phyloP scores from a whole-genome alignment of 306 rosid species.

The Canavalia ensiformis region DNA sequence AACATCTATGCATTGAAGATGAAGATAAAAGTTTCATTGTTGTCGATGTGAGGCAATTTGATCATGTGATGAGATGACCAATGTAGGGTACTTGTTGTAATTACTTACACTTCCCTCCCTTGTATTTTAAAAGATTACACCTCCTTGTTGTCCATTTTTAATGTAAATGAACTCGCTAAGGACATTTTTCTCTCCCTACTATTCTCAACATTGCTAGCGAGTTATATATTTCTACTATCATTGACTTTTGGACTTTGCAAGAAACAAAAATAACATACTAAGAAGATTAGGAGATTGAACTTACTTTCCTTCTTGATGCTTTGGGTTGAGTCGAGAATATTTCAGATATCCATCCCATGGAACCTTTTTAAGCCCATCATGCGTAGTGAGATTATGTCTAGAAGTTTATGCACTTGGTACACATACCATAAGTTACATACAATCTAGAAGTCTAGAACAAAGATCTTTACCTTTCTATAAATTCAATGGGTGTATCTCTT shows the following conservation, averaged over 20 bases:
- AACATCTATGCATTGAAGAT: too few species aligned
- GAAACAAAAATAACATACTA: slow-evolving; percentile 12
- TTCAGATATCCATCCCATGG: slow-evolving; percentile 96
- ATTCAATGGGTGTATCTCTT: slow-evolving; percentile 84
- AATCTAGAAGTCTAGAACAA: neutral
- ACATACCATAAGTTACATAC: neutral
- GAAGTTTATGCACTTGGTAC: neutral
- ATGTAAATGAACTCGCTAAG: neutral
- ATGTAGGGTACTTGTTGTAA: too few species aligned
- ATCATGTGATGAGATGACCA: too few species aligned
- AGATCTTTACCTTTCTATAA: slow-evolving; percentile 78
- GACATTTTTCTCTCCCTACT: neutral
- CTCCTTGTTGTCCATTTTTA: neutral
- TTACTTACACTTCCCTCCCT: neutral
- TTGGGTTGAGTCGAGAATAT: slow-evolving; percentile 86
- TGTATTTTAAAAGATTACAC: neutral
- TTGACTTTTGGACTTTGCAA: neutral
- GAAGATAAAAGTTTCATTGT: too few species aligned
- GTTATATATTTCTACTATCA: neutral
- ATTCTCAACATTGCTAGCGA: neutral
- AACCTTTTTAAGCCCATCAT: slow-evolving; percentile 81
- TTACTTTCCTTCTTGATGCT: slow-evolving; percentile 76
- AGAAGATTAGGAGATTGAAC: slow-evolving; percentile 18
- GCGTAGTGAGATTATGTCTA: slow-evolving; percentile 71
- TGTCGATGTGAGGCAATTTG: too few species aligned